phyloP scores from a whole-genome alignment of 2,329 filamentous ascomycete genomes.

The Clonostachys rhizophaga region DNA sequence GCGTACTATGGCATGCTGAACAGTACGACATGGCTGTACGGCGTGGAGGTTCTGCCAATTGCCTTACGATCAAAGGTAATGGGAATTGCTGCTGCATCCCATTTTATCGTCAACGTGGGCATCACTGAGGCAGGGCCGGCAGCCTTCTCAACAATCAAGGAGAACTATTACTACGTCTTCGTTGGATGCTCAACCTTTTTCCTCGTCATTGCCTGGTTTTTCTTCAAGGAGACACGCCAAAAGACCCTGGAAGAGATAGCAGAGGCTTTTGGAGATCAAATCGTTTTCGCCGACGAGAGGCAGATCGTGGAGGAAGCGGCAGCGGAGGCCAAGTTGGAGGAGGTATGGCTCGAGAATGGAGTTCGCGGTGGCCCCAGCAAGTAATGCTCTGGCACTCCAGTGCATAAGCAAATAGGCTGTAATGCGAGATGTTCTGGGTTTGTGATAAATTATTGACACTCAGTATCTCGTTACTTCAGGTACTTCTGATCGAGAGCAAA shows the following conservation, averaged over 20 bases:
- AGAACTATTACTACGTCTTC: conserved; percentile 59
- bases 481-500: no score
- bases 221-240: conserved; percentile 23
- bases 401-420: no score
- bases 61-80: conserved; percentile 48
- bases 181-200: conserved; percentile 47
- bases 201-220: conserved; percentile 25
- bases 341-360: no score
- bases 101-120: conserved; percentile 50
- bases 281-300: conserved; percentile 25
- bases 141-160: conserved; percentile 50
- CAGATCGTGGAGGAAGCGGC: no score
- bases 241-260: conserved; percentile 23
- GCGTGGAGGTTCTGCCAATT: conserved; percentile 49
- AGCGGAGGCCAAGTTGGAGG: no score
- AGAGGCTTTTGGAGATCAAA: conserved; percentile 23
- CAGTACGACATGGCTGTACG: conserved; percentile 50
- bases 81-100: conserved; percentile 46
- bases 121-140: conserved; percentile 49
- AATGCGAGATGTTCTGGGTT: no score
- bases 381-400: no score
- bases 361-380: no score
- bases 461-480: no score
- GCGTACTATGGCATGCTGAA: conserved; percentile 50
- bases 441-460: no score